phyloP scores from a whole-genome alignment of 306 rosid genomes.

The Parietaria judaica region DNA sequence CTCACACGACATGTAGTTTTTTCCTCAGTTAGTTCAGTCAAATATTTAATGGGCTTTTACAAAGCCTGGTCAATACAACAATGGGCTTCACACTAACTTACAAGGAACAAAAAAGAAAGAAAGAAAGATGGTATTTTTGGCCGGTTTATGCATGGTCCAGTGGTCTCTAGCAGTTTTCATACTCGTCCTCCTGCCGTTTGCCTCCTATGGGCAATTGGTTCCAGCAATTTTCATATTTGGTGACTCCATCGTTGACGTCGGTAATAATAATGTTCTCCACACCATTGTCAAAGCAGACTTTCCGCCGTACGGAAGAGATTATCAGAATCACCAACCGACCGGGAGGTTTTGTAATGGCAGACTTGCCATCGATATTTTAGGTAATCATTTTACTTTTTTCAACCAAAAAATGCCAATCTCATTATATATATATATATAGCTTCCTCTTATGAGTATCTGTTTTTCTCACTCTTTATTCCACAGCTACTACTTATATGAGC shows the following conservation, averaged over 20 bases:
- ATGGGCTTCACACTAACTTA: too few relatives aligned
- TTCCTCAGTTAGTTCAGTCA: too few relatives aligned
- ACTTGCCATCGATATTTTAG: conserved; percentile 50
- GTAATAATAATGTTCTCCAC: conserved; percentile 42
- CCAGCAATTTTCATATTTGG: conserved; percentile 78
- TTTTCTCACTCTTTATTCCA: not conserved
- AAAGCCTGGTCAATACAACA: too few relatives aligned
- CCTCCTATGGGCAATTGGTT: conserved; percentile 40
- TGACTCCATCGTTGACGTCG: conserved; percentile 61
- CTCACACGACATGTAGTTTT: too few relatives aligned
- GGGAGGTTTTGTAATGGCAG: conserved; percentile 76
- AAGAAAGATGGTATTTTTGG: conserved; percentile 15
- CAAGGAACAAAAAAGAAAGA: too few relatives aligned
- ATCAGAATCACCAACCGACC: conserved; percentile 31
- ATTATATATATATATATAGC: not conserved
- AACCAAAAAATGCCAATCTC: not conserved
- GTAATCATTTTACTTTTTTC: conserved; percentile 11
- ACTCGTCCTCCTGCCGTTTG: conserved; percentile 13
- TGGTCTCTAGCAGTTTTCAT: conserved; percentile 24
- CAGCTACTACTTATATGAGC: conserved; percentile 31
- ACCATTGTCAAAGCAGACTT: conserved; percentile 50
- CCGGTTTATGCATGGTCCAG: conserved; percentile 18
- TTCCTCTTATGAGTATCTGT: not conserved
- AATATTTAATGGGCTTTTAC: too few relatives aligned
- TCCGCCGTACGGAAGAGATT: conserved; percentile 73